phyloP scores from a whole-genome alignment of 2,329 filamentous ascomycete species.

The Orbilia ellipsospora region DNA sequence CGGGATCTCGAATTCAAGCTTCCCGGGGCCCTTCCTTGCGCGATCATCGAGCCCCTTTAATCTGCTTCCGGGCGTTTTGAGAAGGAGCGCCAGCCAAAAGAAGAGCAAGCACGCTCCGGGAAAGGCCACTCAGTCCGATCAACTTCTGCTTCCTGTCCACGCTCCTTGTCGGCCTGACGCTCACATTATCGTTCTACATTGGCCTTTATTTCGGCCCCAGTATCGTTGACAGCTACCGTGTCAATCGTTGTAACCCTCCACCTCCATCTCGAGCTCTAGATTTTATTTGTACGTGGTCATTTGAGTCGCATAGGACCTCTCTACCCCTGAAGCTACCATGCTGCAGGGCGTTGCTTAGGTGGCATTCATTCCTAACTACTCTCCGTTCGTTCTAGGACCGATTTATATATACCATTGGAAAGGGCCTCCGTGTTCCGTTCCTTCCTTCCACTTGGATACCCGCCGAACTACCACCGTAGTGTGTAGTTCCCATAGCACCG shows the following conservation, averaged over 20 bases:
- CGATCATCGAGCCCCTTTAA: constrained; percentile 1
- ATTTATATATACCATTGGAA: constrained; percentile 40
- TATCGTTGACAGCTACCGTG: constrained; percentile 8
- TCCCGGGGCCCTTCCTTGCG: neutral
- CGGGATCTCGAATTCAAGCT: no score
- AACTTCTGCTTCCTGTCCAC: constrained; percentile 21
- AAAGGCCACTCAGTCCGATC: constrained; percentile 28
- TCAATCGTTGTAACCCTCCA: constrained; percentile 19
- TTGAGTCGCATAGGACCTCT: neutral
- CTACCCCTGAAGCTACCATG: neutral
- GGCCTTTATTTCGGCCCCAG: constrained; percentile 20
- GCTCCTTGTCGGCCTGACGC: constrained; percentile 28
- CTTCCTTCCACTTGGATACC: constrained; percentile 32
- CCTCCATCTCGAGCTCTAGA: constrained; percentile 10
- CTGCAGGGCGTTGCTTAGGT: neutral
- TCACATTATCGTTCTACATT: constrained; percentile 31
- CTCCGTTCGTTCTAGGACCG: constrained; percentile 25
- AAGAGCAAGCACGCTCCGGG: constrained; percentile 26
- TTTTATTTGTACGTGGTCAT: constrained; percentile 37
- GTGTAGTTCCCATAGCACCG: constrained; percentile 19
- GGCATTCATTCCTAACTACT: constrained; percentile 18
- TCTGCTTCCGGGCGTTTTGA: constrained; percentile 15
- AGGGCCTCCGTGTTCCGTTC: constrained; percentile 38
- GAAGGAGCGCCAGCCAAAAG: constrained; percentile 16
- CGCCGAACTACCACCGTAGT: constrained; percentile 34